Evolutionary conservation across 441 rosid genomes (phyloP).

Genomic region (Daphne laureola): DNA sequence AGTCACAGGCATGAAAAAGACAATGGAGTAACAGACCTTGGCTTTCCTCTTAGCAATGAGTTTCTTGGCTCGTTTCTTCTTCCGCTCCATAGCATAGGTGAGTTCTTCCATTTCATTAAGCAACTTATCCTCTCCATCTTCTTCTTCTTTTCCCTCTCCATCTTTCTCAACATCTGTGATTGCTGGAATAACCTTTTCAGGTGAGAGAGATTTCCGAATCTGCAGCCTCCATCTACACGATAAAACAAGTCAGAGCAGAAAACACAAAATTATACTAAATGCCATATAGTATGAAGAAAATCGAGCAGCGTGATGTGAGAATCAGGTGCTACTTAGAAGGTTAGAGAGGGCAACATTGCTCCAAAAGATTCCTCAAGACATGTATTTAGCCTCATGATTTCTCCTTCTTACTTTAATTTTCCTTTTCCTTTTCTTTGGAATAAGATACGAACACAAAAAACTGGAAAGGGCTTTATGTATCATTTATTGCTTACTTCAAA

Average conservation of each 20-base stretch:
- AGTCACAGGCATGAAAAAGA: background rate
- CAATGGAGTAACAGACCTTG: constrained; percentile 37
- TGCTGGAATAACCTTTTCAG: constrained; percentile 44
- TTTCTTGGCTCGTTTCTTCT: constrained; percentile 75
- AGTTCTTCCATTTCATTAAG: constrained; percentile 94
- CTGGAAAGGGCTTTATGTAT: background rate
- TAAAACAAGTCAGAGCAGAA: background rate
- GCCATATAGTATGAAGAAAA: too few species aligned
- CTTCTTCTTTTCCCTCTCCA: constrained; percentile 32
- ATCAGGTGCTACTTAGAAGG: too few species aligned
- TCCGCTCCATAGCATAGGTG: constrained; percentile 58
- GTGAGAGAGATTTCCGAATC: constrained; percentile 62
- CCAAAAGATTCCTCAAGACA: too few species aligned
- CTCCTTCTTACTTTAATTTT: too few species aligned
- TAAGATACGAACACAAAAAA: background rate
- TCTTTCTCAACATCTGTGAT: constrained; percentile 32
- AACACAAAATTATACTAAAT: too few species aligned
- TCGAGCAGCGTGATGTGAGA: too few species aligned
- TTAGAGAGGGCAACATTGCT: too few species aligned
- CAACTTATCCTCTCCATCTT: constrained; percentile 67
- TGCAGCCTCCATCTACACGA: constrained; percentile 80
- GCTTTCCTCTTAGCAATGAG: constrained; percentile 65
- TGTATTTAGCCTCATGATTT: too few species aligned
- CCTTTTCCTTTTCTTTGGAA: too few species aligned
- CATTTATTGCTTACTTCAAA: constrained; percentile 52